Evolutionary conservation across 2,329 filamentous ascomycete genomes (phyloP).

Genomic region (Ceratocystis variospora): DNA sequence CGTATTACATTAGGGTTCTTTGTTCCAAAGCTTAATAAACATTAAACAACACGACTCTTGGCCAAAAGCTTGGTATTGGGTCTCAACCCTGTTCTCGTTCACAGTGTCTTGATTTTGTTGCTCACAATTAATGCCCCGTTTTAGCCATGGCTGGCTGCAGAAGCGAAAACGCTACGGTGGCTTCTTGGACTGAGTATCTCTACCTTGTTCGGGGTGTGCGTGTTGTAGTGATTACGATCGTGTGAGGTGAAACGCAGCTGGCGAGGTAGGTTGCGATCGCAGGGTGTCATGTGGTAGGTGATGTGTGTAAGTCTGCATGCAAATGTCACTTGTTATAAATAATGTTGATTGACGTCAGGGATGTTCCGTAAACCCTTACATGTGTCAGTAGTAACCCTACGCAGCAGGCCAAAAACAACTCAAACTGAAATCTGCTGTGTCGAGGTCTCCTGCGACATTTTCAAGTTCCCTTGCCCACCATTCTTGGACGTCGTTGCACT

Average conservation of each 20-base stretch:
- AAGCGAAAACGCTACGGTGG: background rate
- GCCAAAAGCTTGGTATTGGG: conserved; percentile 2
- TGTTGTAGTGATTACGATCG: background rate
- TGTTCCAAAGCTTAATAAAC: conserved; percentile 1
- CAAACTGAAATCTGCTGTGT: background rate
- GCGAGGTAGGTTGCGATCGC: too few species aligned
- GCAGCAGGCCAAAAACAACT: background rate
- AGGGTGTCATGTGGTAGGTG: too few species aligned
- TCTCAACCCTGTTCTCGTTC: background rate
- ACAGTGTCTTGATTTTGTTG: background rate
- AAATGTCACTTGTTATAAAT: background rate
- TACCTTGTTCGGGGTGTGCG: background rate
- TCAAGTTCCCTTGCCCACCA: background rate
- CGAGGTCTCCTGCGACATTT: background rate
- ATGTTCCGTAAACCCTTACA: background rate
- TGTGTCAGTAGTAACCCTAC: background rate
- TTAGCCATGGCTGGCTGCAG: background rate
- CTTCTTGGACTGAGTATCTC: background rate
- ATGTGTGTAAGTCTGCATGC: too few species aligned
- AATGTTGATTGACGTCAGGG: background rate
- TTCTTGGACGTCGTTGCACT: background rate
- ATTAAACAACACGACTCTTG: background rate
- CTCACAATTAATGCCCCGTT: background rate
- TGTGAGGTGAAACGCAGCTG: too few species aligned
- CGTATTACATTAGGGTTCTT: background rate